These are phyloP conservation scores for Melaleuca quinquenervia DNA, from an alignment of 345 rosid genomes.

Conservation along the genomic window DNA sequence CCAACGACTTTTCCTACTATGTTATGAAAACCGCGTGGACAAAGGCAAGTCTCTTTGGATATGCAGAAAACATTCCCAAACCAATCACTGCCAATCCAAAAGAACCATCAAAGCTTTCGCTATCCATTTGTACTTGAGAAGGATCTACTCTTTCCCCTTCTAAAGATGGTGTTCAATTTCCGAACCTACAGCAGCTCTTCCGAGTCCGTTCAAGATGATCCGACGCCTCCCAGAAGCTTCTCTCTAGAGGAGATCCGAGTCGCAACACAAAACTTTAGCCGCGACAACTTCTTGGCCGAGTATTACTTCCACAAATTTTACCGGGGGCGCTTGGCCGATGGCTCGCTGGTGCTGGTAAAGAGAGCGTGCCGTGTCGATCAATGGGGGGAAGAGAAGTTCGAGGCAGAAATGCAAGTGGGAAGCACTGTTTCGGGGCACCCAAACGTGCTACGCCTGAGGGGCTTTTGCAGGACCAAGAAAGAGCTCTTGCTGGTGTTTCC, in stretches of 20 bases:
- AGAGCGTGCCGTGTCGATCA: not conserved
- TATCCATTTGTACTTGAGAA: not conserved
- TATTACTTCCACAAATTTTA: accelerated
- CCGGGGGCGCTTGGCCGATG: not conserved
- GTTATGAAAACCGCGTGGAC: too few species aligned
- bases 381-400: accelerated
- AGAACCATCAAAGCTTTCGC: not conserved
- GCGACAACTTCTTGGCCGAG: not conserved
- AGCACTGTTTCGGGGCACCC: not conserved
- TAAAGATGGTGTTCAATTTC: not conserved
- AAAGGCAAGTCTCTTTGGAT: too few species aligned
- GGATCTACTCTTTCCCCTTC: not conserved
- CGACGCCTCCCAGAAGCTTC: not conserved
- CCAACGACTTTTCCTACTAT: too few species aligned
- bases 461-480: not conserved
- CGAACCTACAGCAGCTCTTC: not conserved
- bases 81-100: not conserved
- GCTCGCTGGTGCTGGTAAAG: not conserved
- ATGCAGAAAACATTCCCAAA: not conserved
- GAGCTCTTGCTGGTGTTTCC: not conserved
- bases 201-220: not conserved
- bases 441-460: not conserved
- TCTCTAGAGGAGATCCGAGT: not conserved
- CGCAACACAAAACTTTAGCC: not conserved
- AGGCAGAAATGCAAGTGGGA: not conserved